Evolutionary conservation across 441 rosid species (phyloP).

Genomic region (Gossypium davidsonii): DNA sequence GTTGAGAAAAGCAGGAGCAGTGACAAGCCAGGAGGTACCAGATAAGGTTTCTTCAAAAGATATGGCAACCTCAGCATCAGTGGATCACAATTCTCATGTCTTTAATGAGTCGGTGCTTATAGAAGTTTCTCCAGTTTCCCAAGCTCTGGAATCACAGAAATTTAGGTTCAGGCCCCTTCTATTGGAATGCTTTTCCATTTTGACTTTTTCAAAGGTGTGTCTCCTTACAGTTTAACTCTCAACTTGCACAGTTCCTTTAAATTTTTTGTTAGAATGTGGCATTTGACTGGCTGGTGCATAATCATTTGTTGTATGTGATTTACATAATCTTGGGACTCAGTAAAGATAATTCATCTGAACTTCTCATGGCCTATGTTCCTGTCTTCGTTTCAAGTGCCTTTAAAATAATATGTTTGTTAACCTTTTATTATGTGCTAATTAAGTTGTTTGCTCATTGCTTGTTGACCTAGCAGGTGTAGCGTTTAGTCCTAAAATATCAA

Average conservation of each 20-base stretch:
- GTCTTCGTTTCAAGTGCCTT: neutral
- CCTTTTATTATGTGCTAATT: neutral
- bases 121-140: conserved; percentile 52
- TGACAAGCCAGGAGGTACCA: conserved; percentile 43
- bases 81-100: conserved; percentile 30
- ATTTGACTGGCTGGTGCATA: neutral
- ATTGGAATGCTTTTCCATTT: conserved; percentile 51
- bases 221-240: conserved; percentile 12
- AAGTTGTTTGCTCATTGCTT: neutral
- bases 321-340: neutral
- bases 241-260: neutral
- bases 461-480: neutral
- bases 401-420: neutral
- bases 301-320: neutral
- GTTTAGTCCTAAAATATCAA: conserved; percentile 1
- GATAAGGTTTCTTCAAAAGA: conserved; percentile 35
- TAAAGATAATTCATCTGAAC: neutral
- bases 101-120: conserved; percentile 32
- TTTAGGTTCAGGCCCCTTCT: conserved; percentile 76
- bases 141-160: conserved; percentile 57
- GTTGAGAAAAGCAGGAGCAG: conserved; percentile 46
- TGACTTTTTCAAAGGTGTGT: conserved; percentile 58
- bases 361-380: neutral
- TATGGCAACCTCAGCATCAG: conserved; percentile 21
- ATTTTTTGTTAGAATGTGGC: neutral